Conservation (phyloP, 352 stramenopile genomes). For the Globisporangium splendens region DNA sequence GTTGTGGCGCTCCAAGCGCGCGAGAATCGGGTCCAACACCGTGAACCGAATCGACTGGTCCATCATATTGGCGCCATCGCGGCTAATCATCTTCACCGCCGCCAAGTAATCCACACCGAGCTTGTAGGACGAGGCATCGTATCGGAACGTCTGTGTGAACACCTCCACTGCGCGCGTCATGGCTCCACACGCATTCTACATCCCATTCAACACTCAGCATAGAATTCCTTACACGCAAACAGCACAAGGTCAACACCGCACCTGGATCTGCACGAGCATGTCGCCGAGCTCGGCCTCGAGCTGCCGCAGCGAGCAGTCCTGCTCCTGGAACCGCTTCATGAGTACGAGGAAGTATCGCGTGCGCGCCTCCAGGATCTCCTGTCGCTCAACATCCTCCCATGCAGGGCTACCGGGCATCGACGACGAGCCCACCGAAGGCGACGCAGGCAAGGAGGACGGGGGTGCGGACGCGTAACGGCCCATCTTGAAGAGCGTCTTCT, state of each 20-base stretch:
- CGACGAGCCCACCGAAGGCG: conserved; percentile 17
- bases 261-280: conserved; percentile 63
- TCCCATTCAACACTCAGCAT: not conserved
- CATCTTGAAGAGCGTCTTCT: conserved; percentile 68
- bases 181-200: conserved; percentile 28
- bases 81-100: conserved; percentile 51
- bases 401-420: conserved; percentile 1
- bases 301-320: conserved; percentile 40
- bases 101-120: conserved; percentile 42
- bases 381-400: conserved; percentile 15
- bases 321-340: conserved; percentile 49
- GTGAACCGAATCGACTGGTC: conserved; percentile 81
- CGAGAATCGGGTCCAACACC: conserved; percentile 57
- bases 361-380: conserved; percentile 10
- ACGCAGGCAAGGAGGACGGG: conserved; percentile 5
- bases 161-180: conserved; percentile 53
- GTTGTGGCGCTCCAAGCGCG: conserved; percentile 47
- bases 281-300: conserved; percentile 43
- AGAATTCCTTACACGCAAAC: not conserved
- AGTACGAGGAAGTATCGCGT: conserved; percentile 20
- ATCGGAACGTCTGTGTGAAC: conserved; percentile 51
- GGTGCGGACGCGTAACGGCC: conserved; percentile 27
- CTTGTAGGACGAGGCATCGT: conserved; percentile 25
- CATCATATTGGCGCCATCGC: conserved; percentile 52
- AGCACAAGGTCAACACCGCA: conserved; percentile 3